These are phyloP conservation scores for Moricandia moricandioides DNA, from an alignment of 345 rosid genomes.

Conservation along the genomic window DNA sequence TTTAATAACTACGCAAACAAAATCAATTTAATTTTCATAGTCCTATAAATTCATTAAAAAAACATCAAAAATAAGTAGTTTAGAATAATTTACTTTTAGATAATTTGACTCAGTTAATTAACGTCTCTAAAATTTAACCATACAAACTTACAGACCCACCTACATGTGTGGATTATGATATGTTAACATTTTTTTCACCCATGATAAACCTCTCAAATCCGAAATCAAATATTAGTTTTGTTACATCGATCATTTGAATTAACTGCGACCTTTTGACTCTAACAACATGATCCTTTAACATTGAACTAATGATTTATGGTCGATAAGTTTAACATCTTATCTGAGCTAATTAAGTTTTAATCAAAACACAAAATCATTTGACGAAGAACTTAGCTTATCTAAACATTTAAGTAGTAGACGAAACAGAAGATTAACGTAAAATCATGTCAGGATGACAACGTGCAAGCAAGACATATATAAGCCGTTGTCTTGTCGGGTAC, in stretches of 20 bases:
- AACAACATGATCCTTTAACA: no score
- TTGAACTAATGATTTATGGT: no score
- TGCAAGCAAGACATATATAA: constrained; percentile 8
- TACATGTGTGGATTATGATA: not conserved
- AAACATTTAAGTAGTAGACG: not conserved
- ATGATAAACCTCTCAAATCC: no score
- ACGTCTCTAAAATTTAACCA: not conserved
- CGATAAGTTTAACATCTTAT: not conserved
- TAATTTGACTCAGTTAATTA: not conserved
- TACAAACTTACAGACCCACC: not conserved
- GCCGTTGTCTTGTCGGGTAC: constrained; percentile 7
- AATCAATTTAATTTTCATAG: not conserved
- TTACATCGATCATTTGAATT: no score
- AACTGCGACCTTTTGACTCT: no score
- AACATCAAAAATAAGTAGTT: no score
- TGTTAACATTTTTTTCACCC: not conserved
- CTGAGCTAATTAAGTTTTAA: not conserved
- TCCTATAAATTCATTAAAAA: not conserved
- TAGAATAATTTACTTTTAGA: not conserved
- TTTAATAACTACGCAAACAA: not conserved
- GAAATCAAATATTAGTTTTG: no score
- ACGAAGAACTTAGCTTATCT: not conserved
- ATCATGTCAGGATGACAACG: not conserved
- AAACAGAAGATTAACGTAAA: not conserved
- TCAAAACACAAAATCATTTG: not conserved